These are phyloP conservation scores for Aspergillus sclerotiicarbonarius DNA, from an alignment of 495 filamentous ascomycete species.

Conservation along the genomic window DNA sequence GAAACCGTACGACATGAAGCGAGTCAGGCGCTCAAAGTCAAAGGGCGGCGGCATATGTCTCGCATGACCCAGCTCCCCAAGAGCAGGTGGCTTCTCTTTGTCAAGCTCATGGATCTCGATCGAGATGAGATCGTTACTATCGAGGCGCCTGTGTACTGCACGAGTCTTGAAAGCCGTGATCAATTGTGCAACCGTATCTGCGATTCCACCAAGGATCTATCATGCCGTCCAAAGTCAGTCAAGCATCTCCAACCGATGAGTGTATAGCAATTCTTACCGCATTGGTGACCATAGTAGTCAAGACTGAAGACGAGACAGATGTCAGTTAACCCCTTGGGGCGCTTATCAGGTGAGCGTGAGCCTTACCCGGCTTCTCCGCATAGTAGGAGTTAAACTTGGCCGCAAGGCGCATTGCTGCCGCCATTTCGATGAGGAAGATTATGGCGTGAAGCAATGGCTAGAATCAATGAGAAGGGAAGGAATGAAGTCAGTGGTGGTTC, in stretches of 20 bases:
- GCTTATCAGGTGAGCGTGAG: conserved; percentile 4
- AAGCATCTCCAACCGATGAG: background rate
- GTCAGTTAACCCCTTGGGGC: background rate
- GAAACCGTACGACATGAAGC: conserved; percentile 97
- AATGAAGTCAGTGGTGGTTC: conserved; percentile 8
- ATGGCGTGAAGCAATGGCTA: conserved; percentile 86
- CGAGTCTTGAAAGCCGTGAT: conserved; percentile 79
- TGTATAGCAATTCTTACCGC: conserved; percentile 55
- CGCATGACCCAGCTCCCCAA: conserved; percentile 66
- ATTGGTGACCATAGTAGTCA: conserved; percentile 98
- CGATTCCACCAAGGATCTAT: conserved; percentile 81
- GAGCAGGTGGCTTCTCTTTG: conserved; percentile 69
- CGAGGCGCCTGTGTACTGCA: conserved; percentile 57
- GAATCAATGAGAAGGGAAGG: conserved; percentile 4
- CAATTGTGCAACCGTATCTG: conserved; percentile 92
- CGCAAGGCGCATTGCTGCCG: conserved; percentile 71
- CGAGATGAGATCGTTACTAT: conserved; percentile 68
- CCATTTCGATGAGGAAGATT: conserved; percentile 86
- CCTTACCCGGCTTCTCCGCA: conserved; percentile 73
- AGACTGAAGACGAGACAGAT: conserved; percentile 50
- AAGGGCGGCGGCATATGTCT: conserved; percentile 73
- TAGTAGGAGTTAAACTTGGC: conserved; percentile 94
- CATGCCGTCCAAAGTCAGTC: conserved; percentile 15
- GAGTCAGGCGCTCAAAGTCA: conserved; percentile 87
- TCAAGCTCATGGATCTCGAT: conserved; percentile 91